Evolutionary conservation across 2,329 filamentous ascomycete genomes (phyloP).

Genomic region (Sclerotinia minor): DNA sequence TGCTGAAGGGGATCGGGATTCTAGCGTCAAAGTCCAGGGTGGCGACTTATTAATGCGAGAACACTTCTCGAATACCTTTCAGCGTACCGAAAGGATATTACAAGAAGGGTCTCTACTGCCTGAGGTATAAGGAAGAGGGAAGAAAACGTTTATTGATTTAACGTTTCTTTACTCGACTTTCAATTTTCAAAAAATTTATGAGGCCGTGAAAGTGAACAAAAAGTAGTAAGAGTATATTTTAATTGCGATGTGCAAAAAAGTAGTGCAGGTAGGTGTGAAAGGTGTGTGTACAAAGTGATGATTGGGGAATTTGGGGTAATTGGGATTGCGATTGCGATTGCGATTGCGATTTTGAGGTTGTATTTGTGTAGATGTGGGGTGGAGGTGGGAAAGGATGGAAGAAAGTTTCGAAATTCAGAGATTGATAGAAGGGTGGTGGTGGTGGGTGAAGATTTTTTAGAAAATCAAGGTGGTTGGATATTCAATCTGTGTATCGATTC

Average conservation of each 20-base stretch:
- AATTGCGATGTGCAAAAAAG: not conserved
- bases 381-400: not conserved
- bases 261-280: not conserved
- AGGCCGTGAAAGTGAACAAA: conserved; percentile 7
- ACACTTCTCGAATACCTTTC: conserved; percentile 70
- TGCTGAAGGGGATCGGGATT: conserved; percentile 98
- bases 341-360: conserved; percentile 15
- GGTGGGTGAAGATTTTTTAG: not conserved
- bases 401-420: not conserved
- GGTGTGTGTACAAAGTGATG: conserved; percentile 13
- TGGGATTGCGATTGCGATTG: not conserved
- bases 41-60: conserved; percentile 71
- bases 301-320: conserved; percentile 13
- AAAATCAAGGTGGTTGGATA: conserved; percentile 17
- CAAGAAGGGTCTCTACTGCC: conserved; percentile 67
- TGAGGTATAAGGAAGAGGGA: conserved; percentile 50
- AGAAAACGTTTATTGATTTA: conserved; percentile 38
- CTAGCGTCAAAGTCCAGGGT: conserved; percentile 99
- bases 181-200: conserved; percentile 7
- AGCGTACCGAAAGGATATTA: conserved; percentile 66
- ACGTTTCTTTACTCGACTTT: conserved; percentile 29
- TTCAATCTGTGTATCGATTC: not conserved
- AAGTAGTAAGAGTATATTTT: not conserved
- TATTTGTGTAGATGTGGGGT: conserved; percentile 21
- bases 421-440: not conserved